A percentile compares a stretch with the other conserved stretches of the same genome.
Evolutionary conservation across 2,329 filamentous ascomycete species (phyloP).

Genomic region (Metarhizium robertsii): DNA sequence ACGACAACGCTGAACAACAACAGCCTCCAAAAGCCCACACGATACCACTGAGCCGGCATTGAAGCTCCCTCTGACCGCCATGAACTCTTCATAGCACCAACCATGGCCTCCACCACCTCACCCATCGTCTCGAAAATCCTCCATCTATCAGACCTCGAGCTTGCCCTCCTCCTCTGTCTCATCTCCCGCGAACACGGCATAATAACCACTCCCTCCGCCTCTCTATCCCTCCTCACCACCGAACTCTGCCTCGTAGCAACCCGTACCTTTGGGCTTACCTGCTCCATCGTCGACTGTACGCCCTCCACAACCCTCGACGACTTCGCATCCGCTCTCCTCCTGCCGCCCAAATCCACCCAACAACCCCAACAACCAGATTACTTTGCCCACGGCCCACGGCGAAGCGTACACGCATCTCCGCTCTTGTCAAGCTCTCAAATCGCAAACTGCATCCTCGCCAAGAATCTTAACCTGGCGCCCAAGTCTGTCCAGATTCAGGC

Average conservation of each 20-base stretch:
- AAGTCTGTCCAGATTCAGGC: conserved; percentile 74
- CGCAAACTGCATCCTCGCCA: conserved; percentile 75
- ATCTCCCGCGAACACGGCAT: conserved; percentile 80
- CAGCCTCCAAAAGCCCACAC: not conserved
- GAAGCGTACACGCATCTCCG: conserved; percentile 14
- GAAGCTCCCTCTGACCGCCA: not conserved
- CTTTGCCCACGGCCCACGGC: conserved; percentile 16
- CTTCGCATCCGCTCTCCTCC: conserved; percentile 64
- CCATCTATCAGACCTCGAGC: conserved; percentile 75
- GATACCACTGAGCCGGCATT: not conserved
- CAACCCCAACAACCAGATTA: conserved; percentile 18
- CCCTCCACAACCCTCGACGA: conserved; percentile 68
- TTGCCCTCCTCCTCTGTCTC: conserved; percentile 75
- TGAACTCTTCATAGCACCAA: not conserved
- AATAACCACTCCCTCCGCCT: conserved; percentile 58
- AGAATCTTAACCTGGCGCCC: conserved; percentile 66
- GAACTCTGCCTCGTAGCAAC: conserved; percentile 65
- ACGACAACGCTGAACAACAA: not conserved
- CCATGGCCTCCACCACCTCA: conserved; percentile 1
- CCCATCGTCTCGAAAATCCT: conserved; percentile 58
- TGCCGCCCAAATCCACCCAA: conserved; percentile 15
- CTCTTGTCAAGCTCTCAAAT: conserved; percentile 36
- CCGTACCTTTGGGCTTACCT: conserved; percentile 63
- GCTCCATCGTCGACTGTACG: conserved; percentile 63
- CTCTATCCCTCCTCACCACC: conserved; percentile 57